Base-by-base conservation (phyloP, 306 rosid genomes). In the Rosa persica region DNA sequence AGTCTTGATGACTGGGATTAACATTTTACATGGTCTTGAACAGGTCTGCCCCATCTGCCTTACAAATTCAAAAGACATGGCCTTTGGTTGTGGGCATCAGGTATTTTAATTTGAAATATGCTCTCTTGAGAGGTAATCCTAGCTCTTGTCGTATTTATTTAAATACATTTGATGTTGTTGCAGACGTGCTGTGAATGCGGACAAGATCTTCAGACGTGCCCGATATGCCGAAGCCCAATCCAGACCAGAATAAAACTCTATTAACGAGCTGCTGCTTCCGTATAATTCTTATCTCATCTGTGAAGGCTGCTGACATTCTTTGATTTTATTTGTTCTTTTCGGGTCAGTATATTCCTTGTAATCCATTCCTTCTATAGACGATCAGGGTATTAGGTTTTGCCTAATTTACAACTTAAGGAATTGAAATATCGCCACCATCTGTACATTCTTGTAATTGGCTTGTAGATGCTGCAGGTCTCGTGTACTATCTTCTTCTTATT, bases 71-170 rank as follows among this genome's bases (percentile, higher is more conserved):
- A 95, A 90, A 86, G 91, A 95, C 93, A 87, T 95, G 93, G 99
- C 98, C 80, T 95, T 92, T 64, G 98, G 97, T 57, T 95, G 99
- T 69, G 99, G 99, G 64, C 99, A 95, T 84, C 99, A 86, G 98
- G 99, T 93, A 88, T 73, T 48, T 55, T 36, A 58, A 62, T 27
- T 70, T 61, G 54, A 57, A 65, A 75, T 70, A 38, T 13, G 12
- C 40, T 2, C 75, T 43, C 77, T 57, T 36, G 19, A 47, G 17
- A 40, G 75, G 55, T 67, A 19, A 51, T 13, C 54, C 19, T 36
- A 23, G 72, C n/a, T n/a, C 19, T 67, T 30, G 72, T 70, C 64
- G 52, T 68, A 43, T 75, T 49, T 55, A 22, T 22, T 65, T 73
- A 10, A 40, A 22, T 4, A 1, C 75, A 49, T 20, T 30, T 81